Evolutionary conservation across 768 basidiomycete genomes (phyloP).

Genomic region (Chiua virens): DNA sequence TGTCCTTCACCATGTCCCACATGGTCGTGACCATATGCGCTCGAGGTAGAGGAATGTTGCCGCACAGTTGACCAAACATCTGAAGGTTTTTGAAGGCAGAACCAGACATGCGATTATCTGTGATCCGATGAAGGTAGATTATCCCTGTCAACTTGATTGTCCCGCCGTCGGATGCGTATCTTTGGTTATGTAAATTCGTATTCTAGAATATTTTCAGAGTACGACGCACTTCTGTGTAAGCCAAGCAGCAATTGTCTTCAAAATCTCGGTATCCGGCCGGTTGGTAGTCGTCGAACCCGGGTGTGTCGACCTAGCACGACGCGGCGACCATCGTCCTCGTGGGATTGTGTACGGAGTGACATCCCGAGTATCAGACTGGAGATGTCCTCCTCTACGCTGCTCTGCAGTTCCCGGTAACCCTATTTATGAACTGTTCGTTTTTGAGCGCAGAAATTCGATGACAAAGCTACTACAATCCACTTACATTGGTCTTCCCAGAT

Average conservation of each 20-base stretch:
- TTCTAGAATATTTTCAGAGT: background rate
- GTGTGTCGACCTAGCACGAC: constrained; percentile 15
- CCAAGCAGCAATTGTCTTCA: constrained; percentile 12
- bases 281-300: constrained; percentile 17
- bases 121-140: constrained; percentile 34
- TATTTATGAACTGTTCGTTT: constrained; percentile 8
- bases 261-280: constrained; percentile 6
- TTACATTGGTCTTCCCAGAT: constrained; percentile 22
- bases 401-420: constrained; percentile 1
- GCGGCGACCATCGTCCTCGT: background rate
- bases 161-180: background rate
- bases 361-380: constrained; percentile 5
- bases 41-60: constrained; percentile 25
- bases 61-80: constrained; percentile 37
- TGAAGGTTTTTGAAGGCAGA: constrained; percentile 30
- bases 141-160: constrained; percentile 27
- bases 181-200: background rate
- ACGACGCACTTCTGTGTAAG: constrained; percentile 10
- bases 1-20: constrained; percentile 34
- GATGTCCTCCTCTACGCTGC: background rate
- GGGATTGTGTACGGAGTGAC: background rate
- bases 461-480: background rate
- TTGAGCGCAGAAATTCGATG: background rate
- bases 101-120: constrained; percentile 34
- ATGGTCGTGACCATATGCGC: constrained; percentile 38